A percentile compares a stretch with the other conserved stretches of the same genome.
Conservation (phyloP, 2,329 filamentous ascomycete species). For the Xylariaceae sp. region DNA sequence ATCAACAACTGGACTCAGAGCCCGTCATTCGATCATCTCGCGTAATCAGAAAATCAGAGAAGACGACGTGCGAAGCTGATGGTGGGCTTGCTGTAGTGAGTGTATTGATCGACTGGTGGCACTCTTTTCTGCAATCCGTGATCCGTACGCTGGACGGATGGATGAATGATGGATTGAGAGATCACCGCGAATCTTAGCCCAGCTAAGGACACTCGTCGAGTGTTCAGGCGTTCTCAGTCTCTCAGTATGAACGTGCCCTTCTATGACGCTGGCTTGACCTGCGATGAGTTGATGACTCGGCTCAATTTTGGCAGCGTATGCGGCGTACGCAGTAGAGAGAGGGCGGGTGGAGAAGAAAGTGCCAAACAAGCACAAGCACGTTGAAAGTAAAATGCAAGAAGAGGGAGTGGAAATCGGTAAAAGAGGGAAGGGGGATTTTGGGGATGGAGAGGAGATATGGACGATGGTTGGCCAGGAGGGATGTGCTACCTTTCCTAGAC, state of each 20-base stretch:
- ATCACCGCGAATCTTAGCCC: neutral
- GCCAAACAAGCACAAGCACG: conserved; percentile 13
- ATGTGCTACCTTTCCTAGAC: neutral
- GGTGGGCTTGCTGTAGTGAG: neutral
- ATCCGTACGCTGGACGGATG: neutral
- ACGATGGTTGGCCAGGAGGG: conserved; percentile 14
- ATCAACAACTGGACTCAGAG: neutral
- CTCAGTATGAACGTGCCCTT: neutral
- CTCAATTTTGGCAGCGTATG: conserved; percentile 10
- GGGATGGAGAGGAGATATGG: conserved; percentile 20
- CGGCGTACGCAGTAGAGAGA: conserved; percentile 1
- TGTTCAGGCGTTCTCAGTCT: neutral
- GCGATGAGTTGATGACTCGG: conserved; percentile 2
- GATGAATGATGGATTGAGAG: neutral
- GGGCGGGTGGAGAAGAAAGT: conserved; percentile 15
- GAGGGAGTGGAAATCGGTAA: conserved; percentile 14
- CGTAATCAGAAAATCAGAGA: neutral
- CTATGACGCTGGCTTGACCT: conserved; percentile 12
- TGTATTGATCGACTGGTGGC: neutral
- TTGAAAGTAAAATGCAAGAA: conserved; percentile 18
- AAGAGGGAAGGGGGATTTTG: conserved; percentile 11
- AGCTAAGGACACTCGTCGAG: neutral
- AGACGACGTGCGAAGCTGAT: neutral
- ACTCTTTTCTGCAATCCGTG: too few species aligned
- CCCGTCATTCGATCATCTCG: neutral